Percentiles rank a stretch among this genome's conserved stretches.
Evolutionary conservation across 1,284 basidiomycete species (phyloP).

Genomic region (Irpex rosettiformis): DNA sequence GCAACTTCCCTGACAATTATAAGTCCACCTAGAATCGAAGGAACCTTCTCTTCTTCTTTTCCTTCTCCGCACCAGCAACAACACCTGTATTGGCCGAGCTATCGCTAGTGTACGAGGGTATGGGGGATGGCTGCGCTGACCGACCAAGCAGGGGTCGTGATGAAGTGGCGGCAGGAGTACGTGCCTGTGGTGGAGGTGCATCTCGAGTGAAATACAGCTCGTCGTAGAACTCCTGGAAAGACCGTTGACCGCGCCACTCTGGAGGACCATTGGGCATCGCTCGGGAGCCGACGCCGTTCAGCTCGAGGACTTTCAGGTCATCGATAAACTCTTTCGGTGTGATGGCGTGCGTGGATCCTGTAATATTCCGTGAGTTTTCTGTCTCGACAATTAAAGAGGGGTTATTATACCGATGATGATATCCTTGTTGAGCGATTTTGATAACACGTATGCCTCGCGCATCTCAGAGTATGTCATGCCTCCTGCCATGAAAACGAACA

Average conservation of each 20-base stretch:
- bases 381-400: neutral
- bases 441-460: constrained; percentile 82
- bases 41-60: constrained; percentile 78
- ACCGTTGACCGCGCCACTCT: constrained; percentile 46
- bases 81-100: constrained; percentile 43
- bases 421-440: constrained; percentile 77
- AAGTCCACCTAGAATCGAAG: constrained; percentile 50
- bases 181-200: constrained; percentile 45
- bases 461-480: constrained; percentile 98
- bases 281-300: constrained; percentile 73
- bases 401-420: constrained; percentile 84
- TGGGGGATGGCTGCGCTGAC: constrained; percentile 30
- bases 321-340: constrained; percentile 86
- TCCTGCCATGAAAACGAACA: constrained; percentile 91
- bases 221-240: constrained; percentile 73
- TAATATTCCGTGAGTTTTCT: neutral
- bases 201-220: constrained; percentile 72
- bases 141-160: constrained; percentile 20
- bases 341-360: constrained; percentile 87
- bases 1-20: neutral
- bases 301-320: constrained; percentile 80
- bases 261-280: constrained; percentile 71
- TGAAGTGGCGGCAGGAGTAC: constrained; percentile 30
- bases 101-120: constrained; percentile 44
- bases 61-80: constrained; percentile 47